Evolutionary conservation across 176 grass and related monocot species (phyloP).

Genomic region (Secale cereale): DNA sequence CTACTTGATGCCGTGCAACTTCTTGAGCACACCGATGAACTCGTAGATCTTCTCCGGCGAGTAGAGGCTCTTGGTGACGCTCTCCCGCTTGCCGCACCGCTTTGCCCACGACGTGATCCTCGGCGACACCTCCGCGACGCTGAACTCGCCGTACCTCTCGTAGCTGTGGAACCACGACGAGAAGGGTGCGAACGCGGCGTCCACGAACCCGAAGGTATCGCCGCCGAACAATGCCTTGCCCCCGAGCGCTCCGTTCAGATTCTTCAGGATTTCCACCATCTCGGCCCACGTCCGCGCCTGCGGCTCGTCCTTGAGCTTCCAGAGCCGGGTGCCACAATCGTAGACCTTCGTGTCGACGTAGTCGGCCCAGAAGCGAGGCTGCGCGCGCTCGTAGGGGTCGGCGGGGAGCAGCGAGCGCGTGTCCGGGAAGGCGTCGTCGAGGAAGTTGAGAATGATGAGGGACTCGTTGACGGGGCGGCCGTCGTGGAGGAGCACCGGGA

Average conservation of each 20-base stretch:
- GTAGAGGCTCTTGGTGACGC: conserved; percentile 24
- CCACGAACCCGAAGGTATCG: conserved; percentile 28
- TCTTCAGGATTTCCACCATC: conserved; percentile 18
- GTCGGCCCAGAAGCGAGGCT: conserved; percentile 59
- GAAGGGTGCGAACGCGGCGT: conserved; percentile 37
- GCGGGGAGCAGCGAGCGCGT: neutral
- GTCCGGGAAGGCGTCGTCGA: conserved; percentile 53
- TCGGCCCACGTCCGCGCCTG: conserved; percentile 17
- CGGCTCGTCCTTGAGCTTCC: conserved; percentile 29
- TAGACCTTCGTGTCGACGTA: conserved; percentile 52
- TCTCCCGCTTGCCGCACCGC: conserved; percentile 25
- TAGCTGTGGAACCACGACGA: conserved; percentile 25
- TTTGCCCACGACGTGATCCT: conserved; percentile 30
- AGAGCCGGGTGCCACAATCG: conserved; percentile 23
- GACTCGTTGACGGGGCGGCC: conserved; percentile 57
- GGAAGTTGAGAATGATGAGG: conserved; percentile 50
- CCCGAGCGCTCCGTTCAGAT: conserved; percentile 34
- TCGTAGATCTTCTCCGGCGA: conserved; percentile 31
- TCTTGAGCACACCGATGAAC: conserved; percentile 8
- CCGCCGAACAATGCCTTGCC: conserved; percentile 40
- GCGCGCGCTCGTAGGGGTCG: conserved; percentile 29
- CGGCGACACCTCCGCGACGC: conserved; percentile 13
- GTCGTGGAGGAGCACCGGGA: conserved; percentile 62
- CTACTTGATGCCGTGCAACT: conserved; percentile 14
- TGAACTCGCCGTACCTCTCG: conserved; percentile 31